Percentiles rank a stretch among this genome's conserved stretches.
Conservation (phyloP, 306 rosid species). For the Gillenia trifoliata region DNA sequence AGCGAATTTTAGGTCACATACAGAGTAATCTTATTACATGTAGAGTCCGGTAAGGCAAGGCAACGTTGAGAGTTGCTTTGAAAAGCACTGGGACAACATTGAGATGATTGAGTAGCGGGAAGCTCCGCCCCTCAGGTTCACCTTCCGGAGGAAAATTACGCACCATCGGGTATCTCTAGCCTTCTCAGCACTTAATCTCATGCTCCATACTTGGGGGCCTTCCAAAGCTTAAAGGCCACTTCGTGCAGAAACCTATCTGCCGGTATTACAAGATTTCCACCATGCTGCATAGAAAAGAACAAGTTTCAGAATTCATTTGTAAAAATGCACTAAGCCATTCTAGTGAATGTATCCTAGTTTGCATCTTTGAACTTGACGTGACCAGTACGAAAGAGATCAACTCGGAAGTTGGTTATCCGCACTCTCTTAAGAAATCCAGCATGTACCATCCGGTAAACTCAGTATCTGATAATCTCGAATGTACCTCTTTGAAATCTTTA, state of each 20-base stretch:
- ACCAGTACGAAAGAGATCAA: background rate
- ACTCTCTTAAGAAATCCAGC: background rate
- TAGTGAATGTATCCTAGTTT: too few relatives aligned
- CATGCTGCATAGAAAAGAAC: slow-evolving; percentile 40
- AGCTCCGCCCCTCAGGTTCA: background rate
- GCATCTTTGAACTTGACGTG: background rate
- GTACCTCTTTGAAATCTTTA: slow-evolving; percentile 71
- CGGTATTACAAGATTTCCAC: slow-evolving; percentile 81
- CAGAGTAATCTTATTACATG: background rate
- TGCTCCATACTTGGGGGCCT: slow-evolving; percentile 97
- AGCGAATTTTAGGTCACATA: background rate
- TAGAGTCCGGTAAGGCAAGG: background rate
- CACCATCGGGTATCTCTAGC: background rate
- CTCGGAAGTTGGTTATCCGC: background rate
- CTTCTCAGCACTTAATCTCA: slow-evolving; percentile 18
- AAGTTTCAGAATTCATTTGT: background rate
- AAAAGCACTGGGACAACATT: background rate
- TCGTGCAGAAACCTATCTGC: slow-evolving; percentile 94
- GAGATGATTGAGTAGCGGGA: background rate
- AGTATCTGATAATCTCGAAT: slow-evolving; percentile 8
- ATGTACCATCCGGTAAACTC: background rate
- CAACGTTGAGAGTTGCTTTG: background rate
- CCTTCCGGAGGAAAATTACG: background rate
- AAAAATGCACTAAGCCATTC: background rate
- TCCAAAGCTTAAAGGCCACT: slow-evolving; percentile 95